Percentiles rank a stretch among this genome's conserved stretches.
phyloP scores from a whole-genome alignment of 1,139 yeast genomes.

The Hansenula sp. region DNA sequence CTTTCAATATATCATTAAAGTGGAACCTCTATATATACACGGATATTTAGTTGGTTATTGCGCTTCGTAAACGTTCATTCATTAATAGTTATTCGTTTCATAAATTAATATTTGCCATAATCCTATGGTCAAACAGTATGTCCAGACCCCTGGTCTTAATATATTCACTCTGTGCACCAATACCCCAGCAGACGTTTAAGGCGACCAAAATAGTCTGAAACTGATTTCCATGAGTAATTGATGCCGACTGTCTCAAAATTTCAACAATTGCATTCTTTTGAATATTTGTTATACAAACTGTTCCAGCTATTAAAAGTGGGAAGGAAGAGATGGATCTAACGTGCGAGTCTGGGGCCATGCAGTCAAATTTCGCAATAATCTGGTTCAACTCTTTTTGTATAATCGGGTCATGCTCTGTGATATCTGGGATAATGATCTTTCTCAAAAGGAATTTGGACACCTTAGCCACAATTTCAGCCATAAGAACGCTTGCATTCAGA shows the following conservation, averaged over 20 bases:
- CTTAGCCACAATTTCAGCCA: constrained; percentile 16
- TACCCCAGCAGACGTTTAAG: constrained; percentile 16
- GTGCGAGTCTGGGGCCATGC: constrained; percentile 5
- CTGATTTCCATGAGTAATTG: constrained; percentile 1
- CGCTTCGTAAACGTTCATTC: too few relatives aligned
- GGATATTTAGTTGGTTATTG: too few relatives aligned
- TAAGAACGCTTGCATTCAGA: constrained; percentile 14
- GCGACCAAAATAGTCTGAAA: constrained; percentile 11
- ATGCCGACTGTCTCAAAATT: too few relatives aligned
- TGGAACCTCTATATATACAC: too few relatives aligned
- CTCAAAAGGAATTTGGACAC: constrained; percentile 15
- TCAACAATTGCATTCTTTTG: too few relatives aligned
- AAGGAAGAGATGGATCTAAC: constrained; percentile 13
- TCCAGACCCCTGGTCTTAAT: constrained; percentile 14
- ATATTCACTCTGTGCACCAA: background rate
- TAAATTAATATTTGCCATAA: constrained; percentile 9
- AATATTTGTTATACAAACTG: too few relatives aligned
- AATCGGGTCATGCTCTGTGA: constrained; percentile 5
- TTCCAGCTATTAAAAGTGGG: constrained; percentile 10
- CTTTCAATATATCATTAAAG: too few relatives aligned
- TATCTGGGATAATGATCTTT: constrained; percentile 10
- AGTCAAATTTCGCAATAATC: constrained; percentile 6
- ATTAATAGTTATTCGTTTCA: too few relatives aligned
- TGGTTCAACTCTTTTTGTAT: constrained; percentile 12
- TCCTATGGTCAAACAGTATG: constrained; percentile 10